Evolutionary conservation across 2,329 filamentous ascomycete species (phyloP).

Genomic region (Aspergillus spinulosporus): DNA sequence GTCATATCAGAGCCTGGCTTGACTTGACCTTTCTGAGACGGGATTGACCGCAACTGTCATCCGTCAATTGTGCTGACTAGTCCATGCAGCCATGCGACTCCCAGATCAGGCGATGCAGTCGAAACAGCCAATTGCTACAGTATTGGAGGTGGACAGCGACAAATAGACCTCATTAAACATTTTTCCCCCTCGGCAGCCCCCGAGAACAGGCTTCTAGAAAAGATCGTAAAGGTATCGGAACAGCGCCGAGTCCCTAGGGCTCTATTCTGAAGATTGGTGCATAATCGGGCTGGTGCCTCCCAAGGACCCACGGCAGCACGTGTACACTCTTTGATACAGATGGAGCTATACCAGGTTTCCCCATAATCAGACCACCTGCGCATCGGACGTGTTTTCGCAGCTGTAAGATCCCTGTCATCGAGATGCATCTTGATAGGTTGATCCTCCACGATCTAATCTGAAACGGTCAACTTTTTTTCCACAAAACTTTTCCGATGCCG

Average conservation of each 20-base stretch:
- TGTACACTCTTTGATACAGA: not conserved
- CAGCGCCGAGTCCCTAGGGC: not conserved
- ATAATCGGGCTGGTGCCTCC: not conserved
- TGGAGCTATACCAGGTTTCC: not conserved
- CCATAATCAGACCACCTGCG: slow-evolving; percentile 11
- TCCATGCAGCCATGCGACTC: too few relatives aligned
- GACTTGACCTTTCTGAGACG: not conserved
- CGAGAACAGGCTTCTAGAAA: slow-evolving; percentile 1
- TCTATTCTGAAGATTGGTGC: not conserved
- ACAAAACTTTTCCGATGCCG: not conserved
- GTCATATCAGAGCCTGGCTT: not conserved
- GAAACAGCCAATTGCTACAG: not conserved
- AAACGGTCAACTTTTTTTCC: not conserved
- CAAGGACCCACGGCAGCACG: slow-evolving; percentile 7
- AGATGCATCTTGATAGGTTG: slow-evolving; percentile 2
- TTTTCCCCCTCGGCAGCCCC: not conserved
- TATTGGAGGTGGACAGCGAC: not conserved
- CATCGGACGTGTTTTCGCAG: not conserved
- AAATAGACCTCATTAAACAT: not conserved
- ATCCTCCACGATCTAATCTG: not conserved
- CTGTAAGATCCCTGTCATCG: not conserved
- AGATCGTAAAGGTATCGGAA: not conserved
- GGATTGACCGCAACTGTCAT: not conserved
- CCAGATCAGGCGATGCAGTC: too few relatives aligned
- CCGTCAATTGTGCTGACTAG: not conserved